Evolutionary conservation across 1,139 yeast genomes (phyloP).

Genomic region (Candida mesenterica): DNA sequence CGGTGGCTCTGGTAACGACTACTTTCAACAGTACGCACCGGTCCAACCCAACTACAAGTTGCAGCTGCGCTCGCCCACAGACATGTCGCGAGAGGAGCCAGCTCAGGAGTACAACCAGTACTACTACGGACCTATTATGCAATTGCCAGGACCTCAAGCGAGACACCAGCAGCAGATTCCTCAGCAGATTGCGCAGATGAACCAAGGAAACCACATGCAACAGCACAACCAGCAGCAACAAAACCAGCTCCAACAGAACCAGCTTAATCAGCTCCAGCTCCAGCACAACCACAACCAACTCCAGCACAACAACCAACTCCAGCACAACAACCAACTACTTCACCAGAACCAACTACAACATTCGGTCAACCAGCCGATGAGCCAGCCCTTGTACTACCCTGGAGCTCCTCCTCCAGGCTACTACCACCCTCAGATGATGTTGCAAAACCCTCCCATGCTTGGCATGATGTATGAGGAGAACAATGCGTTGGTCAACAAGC

Average conservation of each 20-base stretch:
- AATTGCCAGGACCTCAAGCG: background rate
- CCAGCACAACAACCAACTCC: constrained; percentile 9
- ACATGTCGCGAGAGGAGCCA: constrained; percentile 1
- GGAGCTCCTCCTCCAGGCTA: constrained; percentile 2
- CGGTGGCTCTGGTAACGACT: constrained; percentile 2
- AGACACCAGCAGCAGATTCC: constrained; percentile 7
- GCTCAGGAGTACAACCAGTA: too few species aligned
- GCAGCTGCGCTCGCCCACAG: constrained; percentile 4
- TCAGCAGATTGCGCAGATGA: too few species aligned
- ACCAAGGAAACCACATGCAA: too few species aligned
- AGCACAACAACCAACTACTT: constrained; percentile 8
- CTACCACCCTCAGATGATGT: constrained; percentile 1
- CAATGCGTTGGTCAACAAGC: constrained; percentile 36
- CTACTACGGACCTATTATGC: too few species aligned
- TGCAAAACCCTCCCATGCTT: constrained; percentile 6
- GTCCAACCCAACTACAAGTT: constrained; percentile 6
- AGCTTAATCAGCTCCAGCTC: constrained; percentile 9
- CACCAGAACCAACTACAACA: too few species aligned
- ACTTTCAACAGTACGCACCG: constrained; percentile 3
- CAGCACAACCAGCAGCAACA: constrained; percentile 3
- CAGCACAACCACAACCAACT: constrained; percentile 7
- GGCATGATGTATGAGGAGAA: constrained; percentile 26
- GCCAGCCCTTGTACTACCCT: too few species aligned
- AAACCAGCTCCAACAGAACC: constrained; percentile 10
- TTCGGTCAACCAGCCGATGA: too few species aligned